Conservation (phyloP, 2,329 filamentous ascomycete genomes). For the Massarina eburnea region DNA sequence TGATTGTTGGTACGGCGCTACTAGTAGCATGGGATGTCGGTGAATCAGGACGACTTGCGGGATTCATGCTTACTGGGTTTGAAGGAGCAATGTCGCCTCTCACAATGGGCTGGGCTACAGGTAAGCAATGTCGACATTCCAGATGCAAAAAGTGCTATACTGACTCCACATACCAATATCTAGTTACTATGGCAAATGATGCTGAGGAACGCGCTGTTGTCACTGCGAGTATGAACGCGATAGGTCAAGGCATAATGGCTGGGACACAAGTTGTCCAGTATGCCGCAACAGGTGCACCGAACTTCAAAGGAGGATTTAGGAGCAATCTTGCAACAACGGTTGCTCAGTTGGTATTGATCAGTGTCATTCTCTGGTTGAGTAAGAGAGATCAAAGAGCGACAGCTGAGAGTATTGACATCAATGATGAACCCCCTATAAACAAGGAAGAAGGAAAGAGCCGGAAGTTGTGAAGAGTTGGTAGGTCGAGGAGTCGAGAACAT, state of each 20-base stretch:
- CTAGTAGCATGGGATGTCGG: slow-evolving; percentile 44
- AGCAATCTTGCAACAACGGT: slow-evolving; percentile 39
- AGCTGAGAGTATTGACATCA: too few relatives aligned
- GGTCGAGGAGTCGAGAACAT: too few relatives aligned
- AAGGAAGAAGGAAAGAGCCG: too few relatives aligned
- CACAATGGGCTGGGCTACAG: slow-evolving; percentile 46
- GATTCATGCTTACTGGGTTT: slow-evolving; percentile 44
- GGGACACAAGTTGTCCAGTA: slow-evolving; percentile 46
- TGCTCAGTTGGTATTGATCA: slow-evolving; percentile 29
- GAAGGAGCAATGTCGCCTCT: slow-evolving; percentile 37
- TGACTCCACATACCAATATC: too few relatives aligned
- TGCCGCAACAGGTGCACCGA: slow-evolving; percentile 40
- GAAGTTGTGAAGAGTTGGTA: too few relatives aligned
- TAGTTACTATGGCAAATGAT: slow-evolving; percentile 7
- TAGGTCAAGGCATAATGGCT: slow-evolving; percentile 47
- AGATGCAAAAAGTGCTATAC: too few relatives aligned
- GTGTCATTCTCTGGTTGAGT: slow-evolving; percentile 2
- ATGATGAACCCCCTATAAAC: too few relatives aligned
- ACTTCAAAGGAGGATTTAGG: slow-evolving; percentile 29
- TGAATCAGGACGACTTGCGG: slow-evolving; percentile 41
- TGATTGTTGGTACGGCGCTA: slow-evolving; percentile 37
- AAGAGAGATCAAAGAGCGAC: slow-evolving; percentile 4
- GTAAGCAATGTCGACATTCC: too few relatives aligned
- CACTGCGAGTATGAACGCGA: slow-evolving; percentile 49
- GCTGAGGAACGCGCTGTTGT: slow-evolving; percentile 46